Evolutionary conservation across 2,329 filamentous ascomycete genomes (phyloP), one percentile per base, ranked within the genome.

Genomic region (Apiospora phragmitis): DNA sequence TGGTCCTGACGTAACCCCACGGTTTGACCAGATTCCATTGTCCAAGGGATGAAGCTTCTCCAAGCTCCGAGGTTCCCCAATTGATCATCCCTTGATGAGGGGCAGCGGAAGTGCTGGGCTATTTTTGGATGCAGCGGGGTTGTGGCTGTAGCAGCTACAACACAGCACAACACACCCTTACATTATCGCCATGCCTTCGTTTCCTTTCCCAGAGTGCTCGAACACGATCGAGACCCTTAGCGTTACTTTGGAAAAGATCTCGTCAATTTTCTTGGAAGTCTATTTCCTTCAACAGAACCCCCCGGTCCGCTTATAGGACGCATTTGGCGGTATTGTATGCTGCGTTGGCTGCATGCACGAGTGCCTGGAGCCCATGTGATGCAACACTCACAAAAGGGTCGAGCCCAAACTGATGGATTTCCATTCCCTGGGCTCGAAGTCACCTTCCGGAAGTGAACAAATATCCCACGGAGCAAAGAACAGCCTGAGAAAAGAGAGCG

Each of bases 51-150:
- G 55, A 62, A 62, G 55, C 55, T 62, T 62, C 55, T 24, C 55
- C 55, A 62, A 38, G 55, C 55, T 62, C 55, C 55, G 55, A 62
- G 55, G 55, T 62, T 62, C 55, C 55, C 55, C 55, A 62, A 62
- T 62, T 62, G 32, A 62, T 62, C 32, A 38, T 62, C 55, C 32
- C 55, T n/a, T 14, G 32, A 62, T 62, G 55, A 38, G 55, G 51
- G 51, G 51, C 29, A 35, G 29, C 29, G 16, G 18, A 35, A 59
- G 18, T n/a, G 55, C 32, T 38, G 32, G 55, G 55, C 55, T 62
- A 62, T 62, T 62, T 62, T 62, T 62, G 55, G 55, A 62, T 38
- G 55, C 29, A 38, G 18, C 55, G 18, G 55, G n/a, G 21, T 62
- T 38, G 18, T 18, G 38, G 55, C 55, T 51, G 49, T 14, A 32